Conservation (phyloP, 805 yeast species). For the Barnettozyma sp. region DNA sequence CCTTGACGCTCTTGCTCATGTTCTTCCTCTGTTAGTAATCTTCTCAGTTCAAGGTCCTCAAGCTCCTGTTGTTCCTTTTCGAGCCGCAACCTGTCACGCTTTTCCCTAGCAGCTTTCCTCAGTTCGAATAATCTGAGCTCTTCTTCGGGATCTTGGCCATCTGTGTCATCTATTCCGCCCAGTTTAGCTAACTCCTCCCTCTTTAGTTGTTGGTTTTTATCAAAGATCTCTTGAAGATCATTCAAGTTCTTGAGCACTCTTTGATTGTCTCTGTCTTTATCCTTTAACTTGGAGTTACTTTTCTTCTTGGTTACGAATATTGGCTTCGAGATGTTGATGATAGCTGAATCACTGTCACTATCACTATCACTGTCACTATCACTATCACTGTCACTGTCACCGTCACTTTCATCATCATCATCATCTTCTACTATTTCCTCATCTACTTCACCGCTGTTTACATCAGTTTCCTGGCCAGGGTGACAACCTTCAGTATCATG, state of each 20-base stretch:
- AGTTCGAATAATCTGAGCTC: constrained; percentile 51
- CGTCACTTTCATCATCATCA: constrained; percentile 8
- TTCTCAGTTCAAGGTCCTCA: constrained; percentile 21
- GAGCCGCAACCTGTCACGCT: constrained; percentile 18
- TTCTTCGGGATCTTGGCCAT: constrained; percentile 47
- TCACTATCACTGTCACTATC: constrained; percentile 5
- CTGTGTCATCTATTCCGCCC: constrained; percentile 48
- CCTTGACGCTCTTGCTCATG: constrained; percentile 17
- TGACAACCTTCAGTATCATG: constrained; percentile 24
- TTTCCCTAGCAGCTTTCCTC: constrained; percentile 43
- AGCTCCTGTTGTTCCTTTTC: constrained; percentile 23
- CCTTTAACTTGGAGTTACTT: neutral
- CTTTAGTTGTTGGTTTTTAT: constrained; percentile 16
- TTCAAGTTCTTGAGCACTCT: constrained; percentile 22
- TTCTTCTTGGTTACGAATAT: constrained; percentile 19
- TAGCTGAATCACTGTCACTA: constrained; percentile 9
- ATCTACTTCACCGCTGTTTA: constrained; percentile 8
- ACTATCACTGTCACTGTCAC: constrained; percentile 7
- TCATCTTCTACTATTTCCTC: no score
- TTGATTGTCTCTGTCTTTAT: constrained; percentile 21
- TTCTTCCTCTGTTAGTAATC: constrained; percentile 22
- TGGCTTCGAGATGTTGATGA: constrained; percentile 19
- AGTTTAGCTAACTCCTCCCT: constrained; percentile 22
- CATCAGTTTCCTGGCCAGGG: constrained; percentile 12
- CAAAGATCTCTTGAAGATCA: constrained; percentile 23